These are phyloP conservation scores for Ogataea haglerorum DNA, from an alignment of 805 yeast species.

Conservation along the genomic window DNA sequence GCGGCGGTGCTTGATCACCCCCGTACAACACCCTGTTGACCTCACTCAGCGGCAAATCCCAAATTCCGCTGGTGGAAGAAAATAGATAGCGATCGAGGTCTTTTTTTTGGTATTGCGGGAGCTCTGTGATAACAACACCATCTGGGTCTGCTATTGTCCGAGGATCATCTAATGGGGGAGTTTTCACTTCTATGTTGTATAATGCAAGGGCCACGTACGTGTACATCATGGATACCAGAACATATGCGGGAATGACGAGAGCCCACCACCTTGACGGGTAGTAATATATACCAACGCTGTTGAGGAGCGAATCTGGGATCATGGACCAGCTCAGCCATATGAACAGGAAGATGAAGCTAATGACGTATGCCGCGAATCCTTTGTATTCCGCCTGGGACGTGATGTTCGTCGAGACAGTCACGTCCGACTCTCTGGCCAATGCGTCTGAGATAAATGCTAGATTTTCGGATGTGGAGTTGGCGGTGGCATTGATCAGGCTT, in stretches of 20 bases:
- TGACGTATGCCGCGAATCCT: conserved; percentile 80
- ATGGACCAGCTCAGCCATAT: conserved; percentile 73
- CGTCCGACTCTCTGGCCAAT: conserved; percentile 64
- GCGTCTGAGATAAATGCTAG: conserved; percentile 40
- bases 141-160: conserved; percentile 70
- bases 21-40: conserved; percentile 64
- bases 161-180: conserved; percentile 54
- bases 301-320: conserved; percentile 57
- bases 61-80: conserved; percentile 74
- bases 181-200: conserved; percentile 74
- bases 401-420: conserved; percentile 52
- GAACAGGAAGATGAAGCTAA: conserved; percentile 52
- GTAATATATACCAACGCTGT: conserved; percentile 55
- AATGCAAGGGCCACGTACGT: conserved; percentile 66
- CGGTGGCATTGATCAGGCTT: conserved; percentile 12
- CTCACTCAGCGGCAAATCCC: conserved; percentile 74
- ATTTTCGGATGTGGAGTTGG: conserved; percentile 15
- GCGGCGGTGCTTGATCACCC: neutral
- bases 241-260: conserved; percentile 66
- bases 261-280: conserved; percentile 95
- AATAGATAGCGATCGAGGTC: conserved; percentile 40
- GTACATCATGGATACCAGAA: conserved; percentile 68
- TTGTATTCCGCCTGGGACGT: conserved; percentile 73
- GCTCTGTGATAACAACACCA: conserved; percentile 33
- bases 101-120: conserved; percentile 13